phyloP scores from a whole-genome alignment of 345 rosid species.

The Bruguiera gymnorhiza region DNA sequence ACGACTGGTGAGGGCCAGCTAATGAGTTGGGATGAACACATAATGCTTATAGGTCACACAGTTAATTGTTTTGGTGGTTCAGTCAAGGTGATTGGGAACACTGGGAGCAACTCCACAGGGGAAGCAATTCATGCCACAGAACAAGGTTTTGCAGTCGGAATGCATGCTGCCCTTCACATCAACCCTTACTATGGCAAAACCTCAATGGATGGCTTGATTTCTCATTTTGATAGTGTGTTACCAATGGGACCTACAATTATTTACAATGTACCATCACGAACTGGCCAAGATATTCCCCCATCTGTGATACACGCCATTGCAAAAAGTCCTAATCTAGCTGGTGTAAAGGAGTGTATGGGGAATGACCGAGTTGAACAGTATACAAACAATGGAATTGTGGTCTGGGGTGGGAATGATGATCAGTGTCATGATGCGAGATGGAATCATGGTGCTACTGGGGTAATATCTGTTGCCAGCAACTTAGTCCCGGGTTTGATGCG shows the following conservation, averaged over 20 bases:
- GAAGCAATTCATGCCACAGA: conserved; percentile 95
- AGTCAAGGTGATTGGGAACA: conserved; percentile 82
- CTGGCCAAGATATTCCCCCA: conserved; percentile 83
- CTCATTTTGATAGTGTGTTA: conserved; percentile 73
- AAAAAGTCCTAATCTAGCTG: conserved; percentile 60
- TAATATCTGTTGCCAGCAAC: conserved; percentile 77
- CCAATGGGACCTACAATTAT: conserved; percentile 85
- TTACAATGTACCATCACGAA: conserved; percentile 81
- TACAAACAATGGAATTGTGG: conserved; percentile 60
- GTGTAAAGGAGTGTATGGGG: conserved; percentile 81
- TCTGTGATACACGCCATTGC: conserved; percentile 53
- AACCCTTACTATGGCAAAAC: conserved; percentile 95
- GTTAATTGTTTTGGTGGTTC: conserved; percentile 74
- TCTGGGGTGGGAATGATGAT: conserved; percentile 90
- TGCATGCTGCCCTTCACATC: conserved; percentile 91
- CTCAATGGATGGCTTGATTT: conserved; percentile 65
- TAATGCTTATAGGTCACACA: conserved; percentile 87
- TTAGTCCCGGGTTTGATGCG: conserved; percentile 67
- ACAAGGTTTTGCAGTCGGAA: conserved; percentile 90
- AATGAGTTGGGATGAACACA: conserved; percentile 98
- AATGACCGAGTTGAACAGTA: conserved; percentile 61
- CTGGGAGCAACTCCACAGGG: conserved; percentile 87
- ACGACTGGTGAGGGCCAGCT: conserved; percentile 94
- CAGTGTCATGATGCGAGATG: conserved; percentile 85
- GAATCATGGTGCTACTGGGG: conserved; percentile 72